Percentiles rank a stretch among this genome's conserved stretches.
These are phyloP conservation scores for Pyrus betulifolia DNA, from an alignment of 306 rosid genomes.

Conservation along the genomic window DNA sequence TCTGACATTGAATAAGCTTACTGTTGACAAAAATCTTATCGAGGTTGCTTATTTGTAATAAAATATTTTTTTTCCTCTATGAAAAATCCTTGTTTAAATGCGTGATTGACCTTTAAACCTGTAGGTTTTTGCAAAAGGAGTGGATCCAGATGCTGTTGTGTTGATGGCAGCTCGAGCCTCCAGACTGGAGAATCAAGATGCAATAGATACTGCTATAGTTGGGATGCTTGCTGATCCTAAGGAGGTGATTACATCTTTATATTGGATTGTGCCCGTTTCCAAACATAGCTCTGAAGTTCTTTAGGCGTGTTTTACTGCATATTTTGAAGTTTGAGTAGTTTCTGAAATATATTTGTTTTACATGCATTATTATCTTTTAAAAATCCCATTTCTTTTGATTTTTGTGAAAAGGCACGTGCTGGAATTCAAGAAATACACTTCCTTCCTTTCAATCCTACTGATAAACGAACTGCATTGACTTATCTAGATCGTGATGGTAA, in stretches of 20 bases:
- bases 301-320: neutral
- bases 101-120: constrained; percentile 8
- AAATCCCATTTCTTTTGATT: constrained; percentile 4
- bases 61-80: neutral
- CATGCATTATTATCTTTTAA: neutral
- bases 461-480: constrained; percentile 95
- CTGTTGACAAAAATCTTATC: constrained; percentile 83
- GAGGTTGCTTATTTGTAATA: constrained; percentile 47
- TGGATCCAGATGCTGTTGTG: constrained; percentile 82
- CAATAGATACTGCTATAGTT: constrained; percentile 91
- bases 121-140: constrained; percentile 89
- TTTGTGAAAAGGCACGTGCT: constrained; percentile 70
- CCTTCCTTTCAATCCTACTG: constrained; percentile 97
- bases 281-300: neutral
- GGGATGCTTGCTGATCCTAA: constrained; percentile 97
- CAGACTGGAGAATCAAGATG: constrained; percentile 92
- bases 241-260: constrained; percentile 49
- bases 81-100: constrained; percentile 10
- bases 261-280: neutral
- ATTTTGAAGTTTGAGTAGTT: neutral
- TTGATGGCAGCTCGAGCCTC: constrained; percentile 98
- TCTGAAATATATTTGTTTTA: neutral
- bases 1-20: constrained; percentile 79
- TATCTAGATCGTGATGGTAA: constrained; percentile 72
- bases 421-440: constrained; percentile 90